phyloP scores from a whole-genome alignment of 257 asterid genomes.

The Solanum microdontum region DNA sequence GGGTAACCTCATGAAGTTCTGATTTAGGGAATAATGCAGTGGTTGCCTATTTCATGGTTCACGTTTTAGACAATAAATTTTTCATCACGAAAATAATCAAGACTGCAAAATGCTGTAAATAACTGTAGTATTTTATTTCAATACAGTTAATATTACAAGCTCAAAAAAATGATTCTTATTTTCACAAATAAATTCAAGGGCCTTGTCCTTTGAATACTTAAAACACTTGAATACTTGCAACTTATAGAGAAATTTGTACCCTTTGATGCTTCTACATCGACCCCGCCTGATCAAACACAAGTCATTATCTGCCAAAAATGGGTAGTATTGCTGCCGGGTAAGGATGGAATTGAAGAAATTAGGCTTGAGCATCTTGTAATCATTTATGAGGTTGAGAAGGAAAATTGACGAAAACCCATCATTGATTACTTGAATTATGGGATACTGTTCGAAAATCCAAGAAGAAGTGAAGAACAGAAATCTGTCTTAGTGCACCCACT shows the following conservation, averaged over 20 bases:
- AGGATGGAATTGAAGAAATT: background rate
- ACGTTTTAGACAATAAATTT: background rate
- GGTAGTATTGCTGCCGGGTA: background rate
- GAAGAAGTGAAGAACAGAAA: background rate
- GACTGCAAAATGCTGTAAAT: background rate
- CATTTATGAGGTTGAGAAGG: background rate
- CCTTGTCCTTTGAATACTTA: background rate
- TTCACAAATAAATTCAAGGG: background rate
- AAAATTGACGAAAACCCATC: background rate
- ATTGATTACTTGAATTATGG: background rate
- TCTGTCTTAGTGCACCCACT: background rate
- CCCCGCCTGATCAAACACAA: background rate
- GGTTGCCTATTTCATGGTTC: background rate
- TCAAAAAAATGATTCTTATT: background rate
- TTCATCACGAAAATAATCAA: background rate
- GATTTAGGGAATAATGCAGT: background rate
- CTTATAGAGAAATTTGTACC: background rate
- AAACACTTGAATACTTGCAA: background rate
- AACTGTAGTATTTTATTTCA: background rate
- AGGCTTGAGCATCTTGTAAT: background rate
- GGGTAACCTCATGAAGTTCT: background rate
- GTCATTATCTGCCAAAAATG: background rate
- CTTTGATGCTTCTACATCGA: background rate
- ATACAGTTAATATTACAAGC: background rate
- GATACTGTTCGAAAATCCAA: background rate